Conservation (phyloP, 1,139 yeast genomes). For the Torulaspora globosa region DNA sequence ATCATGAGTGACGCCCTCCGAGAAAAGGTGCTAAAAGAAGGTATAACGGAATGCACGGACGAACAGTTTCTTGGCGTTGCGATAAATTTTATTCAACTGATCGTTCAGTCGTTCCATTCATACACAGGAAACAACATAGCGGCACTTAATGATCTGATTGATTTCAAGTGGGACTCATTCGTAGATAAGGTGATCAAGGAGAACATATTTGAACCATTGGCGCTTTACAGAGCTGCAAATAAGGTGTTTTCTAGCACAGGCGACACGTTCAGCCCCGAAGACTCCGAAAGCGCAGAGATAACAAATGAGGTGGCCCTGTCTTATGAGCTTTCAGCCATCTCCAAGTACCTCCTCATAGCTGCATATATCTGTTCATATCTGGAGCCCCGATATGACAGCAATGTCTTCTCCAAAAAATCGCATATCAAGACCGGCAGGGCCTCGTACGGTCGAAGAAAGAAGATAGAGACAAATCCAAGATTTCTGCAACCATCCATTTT, state of each 20-base stretch:
- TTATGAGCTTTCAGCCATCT: constrained; percentile 47
- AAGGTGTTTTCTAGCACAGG: constrained; percentile 27
- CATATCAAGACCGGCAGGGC: constrained; percentile 42
- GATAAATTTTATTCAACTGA: constrained; percentile 29
- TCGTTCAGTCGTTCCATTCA: constrained; percentile 33
- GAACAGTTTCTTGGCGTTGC: constrained; percentile 19
- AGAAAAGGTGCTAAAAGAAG: constrained; percentile 11
- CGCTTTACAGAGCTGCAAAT: constrained; percentile 27
- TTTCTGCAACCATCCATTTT: constrained; percentile 59
- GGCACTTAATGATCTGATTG: constrained; percentile 31
- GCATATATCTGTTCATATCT: constrained; percentile 70
- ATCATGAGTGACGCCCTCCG: constrained; percentile 14
- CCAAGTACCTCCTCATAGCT: constrained; percentile 62
- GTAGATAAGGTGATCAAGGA: constrained; percentile 21
- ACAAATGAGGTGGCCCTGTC: constrained; percentile 26
- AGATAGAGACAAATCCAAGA: constrained; percentile 51
- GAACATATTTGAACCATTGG: constrained; percentile 28
- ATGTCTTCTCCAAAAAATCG: constrained; percentile 57
- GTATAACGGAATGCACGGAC: constrained; percentile 16
- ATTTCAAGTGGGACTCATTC: constrained; percentile 33
- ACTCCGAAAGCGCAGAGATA: constrained; percentile 10
- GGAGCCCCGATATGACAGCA: constrained; percentile 57
- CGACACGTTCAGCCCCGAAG: constrained; percentile 25
- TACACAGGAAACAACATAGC: constrained; percentile 35
- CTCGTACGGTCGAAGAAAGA: constrained; percentile 42